Evolutionary conservation across 225 moss, liverwort and hornwort genomes (phyloP), one percentile per base, ranked within the genome.

Genomic region (Polytrichum commune): DNA sequence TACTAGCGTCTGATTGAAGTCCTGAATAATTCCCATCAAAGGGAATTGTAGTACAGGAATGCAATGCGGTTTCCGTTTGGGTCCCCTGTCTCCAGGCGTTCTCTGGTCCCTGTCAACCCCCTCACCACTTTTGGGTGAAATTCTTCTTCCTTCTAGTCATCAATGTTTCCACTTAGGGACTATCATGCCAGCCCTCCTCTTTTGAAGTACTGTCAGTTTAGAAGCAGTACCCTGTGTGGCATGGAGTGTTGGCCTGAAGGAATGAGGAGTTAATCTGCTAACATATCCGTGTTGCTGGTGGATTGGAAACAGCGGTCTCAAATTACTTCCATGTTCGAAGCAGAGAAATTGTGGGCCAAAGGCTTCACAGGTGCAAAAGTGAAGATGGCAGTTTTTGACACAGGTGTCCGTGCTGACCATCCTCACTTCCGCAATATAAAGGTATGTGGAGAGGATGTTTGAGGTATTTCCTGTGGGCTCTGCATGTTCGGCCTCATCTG

Each of bases 381-480:
- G 53, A 93, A 83, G 79, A 93, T 96, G 93, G 96, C 96, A 78
- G 93, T 96, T 56, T 96, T 96, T 85, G 96, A 96, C 81, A 96
- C 96, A 60, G 93, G 96, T 63, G 89, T 96, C 69, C 96, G 96
- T 69, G 90, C 90, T 73, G 91, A 90, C 73, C 93, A 96, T 77
- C 96, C 96, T 54, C 96, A 96, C 83, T 96, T 96, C 78, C 93
- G 93, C 70, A 96, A 90, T 68, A 96, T 96, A 70, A 93, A 93
- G 96, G 96, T 96, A 74, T 58, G 29, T 35, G 24, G 20, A 29
- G 35, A 66, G 65, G 27, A 35, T 66, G 20, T 19, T 66, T 66
- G 23, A 66, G 35, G 29, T 29, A 5, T 22, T 66, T 29, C 19
- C 27, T 8, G 16, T 7, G 23, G 46, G 3, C 4, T 10, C 38